Conservation (phyloP, 2,329 filamentous ascomycete species). For the Stylonectria norvegica region DNA sequence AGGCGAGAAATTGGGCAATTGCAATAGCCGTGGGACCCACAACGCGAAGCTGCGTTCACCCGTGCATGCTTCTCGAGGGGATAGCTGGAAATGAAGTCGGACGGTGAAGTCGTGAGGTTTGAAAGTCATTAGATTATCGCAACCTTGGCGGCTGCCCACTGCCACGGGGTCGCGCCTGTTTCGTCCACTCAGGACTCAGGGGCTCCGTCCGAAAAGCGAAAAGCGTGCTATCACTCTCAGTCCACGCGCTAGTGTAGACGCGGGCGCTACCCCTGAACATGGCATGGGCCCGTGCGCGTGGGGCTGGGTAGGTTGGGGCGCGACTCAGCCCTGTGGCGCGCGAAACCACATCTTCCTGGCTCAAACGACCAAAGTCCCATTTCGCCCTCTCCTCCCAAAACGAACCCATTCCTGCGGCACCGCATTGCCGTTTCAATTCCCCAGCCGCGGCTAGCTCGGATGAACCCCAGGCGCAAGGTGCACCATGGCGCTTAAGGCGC, state of each 20-base stretch:
- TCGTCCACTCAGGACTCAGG: constrained; percentile 12
- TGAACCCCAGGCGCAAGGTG: constrained; percentile 1
- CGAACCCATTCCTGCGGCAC: no score
- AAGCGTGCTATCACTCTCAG: no score
- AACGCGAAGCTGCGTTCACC: constrained; percentile 11
- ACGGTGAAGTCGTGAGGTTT: constrained; percentile 3
- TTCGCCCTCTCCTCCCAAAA: not conserved
- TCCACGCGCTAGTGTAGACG: no score
- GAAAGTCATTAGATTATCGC: constrained; percentile 6
- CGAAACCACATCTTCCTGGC: no score
- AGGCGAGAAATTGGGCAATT: no score
- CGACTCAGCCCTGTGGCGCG: constrained; percentile 23
- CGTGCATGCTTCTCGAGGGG: constrained; percentile 22
- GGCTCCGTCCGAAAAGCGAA: no score
- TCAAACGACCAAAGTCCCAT: constrained; percentile 4
- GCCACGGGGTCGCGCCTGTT: constrained; percentile 18
- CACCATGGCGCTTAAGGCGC: constrained; percentile 4
- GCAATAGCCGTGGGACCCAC: constrained; percentile 19
- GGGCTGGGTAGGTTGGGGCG: constrained; percentile 12
- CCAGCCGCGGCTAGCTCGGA: not conserved
- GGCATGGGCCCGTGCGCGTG: constrained; percentile 21
- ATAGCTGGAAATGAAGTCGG: no score
- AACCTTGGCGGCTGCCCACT: no score
- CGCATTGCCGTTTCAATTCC: constrained; percentile 1
- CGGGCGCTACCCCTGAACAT: no score